Base-by-base conservation (phyloP, 2,329 filamentous ascomycete genomes). In the Clonostachys byssicola region DNA sequence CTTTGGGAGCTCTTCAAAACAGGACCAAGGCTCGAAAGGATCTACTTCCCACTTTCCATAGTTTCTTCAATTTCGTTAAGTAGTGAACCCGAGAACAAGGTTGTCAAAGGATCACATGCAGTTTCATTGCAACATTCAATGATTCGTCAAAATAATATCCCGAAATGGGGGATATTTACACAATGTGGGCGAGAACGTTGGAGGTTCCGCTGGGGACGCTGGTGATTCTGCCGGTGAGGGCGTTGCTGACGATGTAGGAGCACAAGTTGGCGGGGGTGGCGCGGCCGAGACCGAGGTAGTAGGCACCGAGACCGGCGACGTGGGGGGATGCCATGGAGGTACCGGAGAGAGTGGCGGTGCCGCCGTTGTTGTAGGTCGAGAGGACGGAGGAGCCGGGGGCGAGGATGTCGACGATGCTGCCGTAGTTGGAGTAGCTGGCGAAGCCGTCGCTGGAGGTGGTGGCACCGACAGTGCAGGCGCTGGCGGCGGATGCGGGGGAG, bases 321-420 rank as follows among this genome's bases (percentile, higher is more conserved):
- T 85, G 81, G 2, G 82, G 82, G 5, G 75, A 72, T n/a, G 82
- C 79, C 83, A 86, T 86, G 51, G 75, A 77, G 51, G 79, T 81
- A 45, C 78, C 79, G 54, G 71, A 77, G 43, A 81, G 65, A n/a
- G 60, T 61, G 34, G 63, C 63, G 43, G 66, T 73, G 51, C 64
- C 72, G 54, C 61, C 56, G 17, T 64, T 74, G 56, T 77, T 63
- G 52, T 58, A 72, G 40, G 75, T 74, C 51, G 73, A 78, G 47
- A 73, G 61, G 30, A 83, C 70, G 44, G 73, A 54, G 45, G 81
- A 76, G 43, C 80, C 80, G 4, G 78, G 77, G 13, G 74, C 79
- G 52, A 74, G 82, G 54, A 83, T 63, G 56, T 80, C 75, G 50
- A 84, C 77, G 17, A 56, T 49, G 0, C 51, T 6, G 34, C 80